These are phyloP conservation scores for Paracoccidioides lutzii DNA, from an alignment of 2,329 filamentous ascomycete species.

Conservation along the genomic window DNA sequence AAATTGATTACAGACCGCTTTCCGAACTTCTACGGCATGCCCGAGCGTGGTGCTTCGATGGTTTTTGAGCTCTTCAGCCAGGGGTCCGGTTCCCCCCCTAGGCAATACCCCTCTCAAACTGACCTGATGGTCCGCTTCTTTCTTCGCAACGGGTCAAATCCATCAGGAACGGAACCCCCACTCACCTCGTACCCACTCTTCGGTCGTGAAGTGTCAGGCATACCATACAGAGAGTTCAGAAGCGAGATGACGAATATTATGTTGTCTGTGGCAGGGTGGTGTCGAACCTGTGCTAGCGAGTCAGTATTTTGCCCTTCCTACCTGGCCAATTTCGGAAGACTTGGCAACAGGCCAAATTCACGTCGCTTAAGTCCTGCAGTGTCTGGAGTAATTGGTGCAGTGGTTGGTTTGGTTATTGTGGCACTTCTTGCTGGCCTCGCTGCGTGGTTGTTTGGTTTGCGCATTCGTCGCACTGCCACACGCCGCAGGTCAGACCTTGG, in stretches of 20 bases:
- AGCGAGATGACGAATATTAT: conserved; percentile 32
- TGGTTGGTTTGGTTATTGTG: conserved; percentile 33
- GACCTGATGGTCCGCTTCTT: conserved; percentile 45
- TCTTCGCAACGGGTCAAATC: conserved; percentile 43
- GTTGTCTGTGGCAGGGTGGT: conserved; percentile 39
- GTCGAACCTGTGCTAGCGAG: conserved; percentile 33
- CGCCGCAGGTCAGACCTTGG: conserved; percentile 27
- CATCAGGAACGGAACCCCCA: conserved; percentile 17
- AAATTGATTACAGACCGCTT: conserved; percentile 27
- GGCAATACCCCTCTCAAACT: conserved; percentile 27
- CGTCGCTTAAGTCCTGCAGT: conserved; percentile 31
- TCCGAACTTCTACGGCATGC: conserved; percentile 37
- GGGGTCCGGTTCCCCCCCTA: conserved; percentile 17
- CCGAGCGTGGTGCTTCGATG: conserved; percentile 36
- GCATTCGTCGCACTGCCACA: conserved; percentile 27
- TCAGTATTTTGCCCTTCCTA: conserved; percentile 41
- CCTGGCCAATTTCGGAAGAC: conserved; percentile 11
- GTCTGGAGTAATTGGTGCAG: conserved; percentile 45
- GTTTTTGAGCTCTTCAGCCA: conserved; percentile 42
- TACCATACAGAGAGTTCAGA: conserved; percentile 41
- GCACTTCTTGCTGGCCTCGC: conserved; percentile 27
- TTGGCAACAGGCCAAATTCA: conserved; percentile 8
- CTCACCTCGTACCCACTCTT: conserved; percentile 40
- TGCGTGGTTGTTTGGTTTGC: conserved; percentile 24
- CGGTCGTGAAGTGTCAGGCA: conserved; percentile 33